Base-by-base conservation (phyloP, 176 grass and related monocot species). In the Leersia perrieri region DNA sequence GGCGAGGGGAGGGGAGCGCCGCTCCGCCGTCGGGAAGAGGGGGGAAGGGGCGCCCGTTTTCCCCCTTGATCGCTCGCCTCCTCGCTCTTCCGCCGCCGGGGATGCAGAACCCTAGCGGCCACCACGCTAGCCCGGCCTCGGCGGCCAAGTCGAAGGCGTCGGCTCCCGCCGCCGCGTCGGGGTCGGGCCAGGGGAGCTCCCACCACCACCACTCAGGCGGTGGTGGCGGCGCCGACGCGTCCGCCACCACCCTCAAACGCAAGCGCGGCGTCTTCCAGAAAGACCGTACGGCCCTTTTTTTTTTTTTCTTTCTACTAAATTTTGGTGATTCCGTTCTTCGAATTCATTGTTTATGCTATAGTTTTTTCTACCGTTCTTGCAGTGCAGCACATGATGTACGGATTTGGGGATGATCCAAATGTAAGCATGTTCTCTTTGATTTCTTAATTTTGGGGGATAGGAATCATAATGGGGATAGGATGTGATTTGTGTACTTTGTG, bases 351-450 rank as follows among this genome's bases (percentile, higher is more conserved):
- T 3, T 41, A 31, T 58, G 30, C 18, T 70, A 11, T 12, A 29
- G 13, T 27, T 68, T 42, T 28, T 25, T 87, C 40, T 79, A 8
- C 14, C 6, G 29, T 44, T 77, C 60, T 62, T 90, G 68, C 89
- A 94, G 94, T 97, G 69, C 94, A 97, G 76, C 94, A 97, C 87
- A 94, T 97, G 92, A 97, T 97, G 94, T 97, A 92, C 85, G 94
- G 94, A 53, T 97, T 97, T 83, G 94, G 94, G 63, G 94, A 97
- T 66, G 94, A 92, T 73, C 81, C 92, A 38, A 97, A 97, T 90
- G 92, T 97, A 80, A 90, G 87, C 40, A 16, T 66, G 55, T 5
- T 33, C 64, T 89, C 14, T 77, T 66, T 66, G 25, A 2, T 30
- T 85, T 61, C 42, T n/a, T 65, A 33, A 11, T 75, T 80, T 53